Conservation (phyloP, 179 eudicot genomes). For the Spinacia oleracea region DNA sequence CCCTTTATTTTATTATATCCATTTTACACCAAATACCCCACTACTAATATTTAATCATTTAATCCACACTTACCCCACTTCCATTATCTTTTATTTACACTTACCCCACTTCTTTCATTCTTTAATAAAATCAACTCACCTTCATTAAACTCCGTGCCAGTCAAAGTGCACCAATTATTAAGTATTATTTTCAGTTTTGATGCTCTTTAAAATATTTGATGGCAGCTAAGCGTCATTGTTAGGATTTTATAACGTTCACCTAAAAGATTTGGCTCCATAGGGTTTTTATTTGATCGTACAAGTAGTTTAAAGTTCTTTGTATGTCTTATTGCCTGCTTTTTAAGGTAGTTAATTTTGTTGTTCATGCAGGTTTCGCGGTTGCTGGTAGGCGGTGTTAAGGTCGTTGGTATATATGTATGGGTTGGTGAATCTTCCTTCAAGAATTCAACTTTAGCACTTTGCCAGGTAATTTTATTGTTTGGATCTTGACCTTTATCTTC, state of each 20-base stretch:
- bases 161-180: too few species aligned
- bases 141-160: too few species aligned
- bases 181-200: too few species aligned
- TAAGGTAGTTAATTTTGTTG: not conserved
- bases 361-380: constrained; percentile 73
- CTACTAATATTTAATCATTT: too few species aligned
- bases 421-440: constrained; percentile 70
- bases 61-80: too few species aligned
- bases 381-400: constrained; percentile 89
- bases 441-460: constrained; percentile 72
- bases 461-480: constrained; percentile 53
- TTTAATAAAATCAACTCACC: too few species aligned
- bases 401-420: constrained; percentile 86
- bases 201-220: not conserved
- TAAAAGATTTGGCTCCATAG: not conserved
- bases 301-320: not conserved
- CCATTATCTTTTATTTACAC: too few species aligned
- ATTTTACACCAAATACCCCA: too few species aligned
- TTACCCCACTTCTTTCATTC: too few species aligned
- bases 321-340: not conserved
- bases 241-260: not conserved
- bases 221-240: not conserved
- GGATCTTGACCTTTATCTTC: constrained; percentile 10
- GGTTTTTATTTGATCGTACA: not conserved
- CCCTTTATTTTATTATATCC: too few species aligned